Base-by-base conservation (phyloP, 768 basidiomycete species). In the Phallus indusiatus region DNA sequence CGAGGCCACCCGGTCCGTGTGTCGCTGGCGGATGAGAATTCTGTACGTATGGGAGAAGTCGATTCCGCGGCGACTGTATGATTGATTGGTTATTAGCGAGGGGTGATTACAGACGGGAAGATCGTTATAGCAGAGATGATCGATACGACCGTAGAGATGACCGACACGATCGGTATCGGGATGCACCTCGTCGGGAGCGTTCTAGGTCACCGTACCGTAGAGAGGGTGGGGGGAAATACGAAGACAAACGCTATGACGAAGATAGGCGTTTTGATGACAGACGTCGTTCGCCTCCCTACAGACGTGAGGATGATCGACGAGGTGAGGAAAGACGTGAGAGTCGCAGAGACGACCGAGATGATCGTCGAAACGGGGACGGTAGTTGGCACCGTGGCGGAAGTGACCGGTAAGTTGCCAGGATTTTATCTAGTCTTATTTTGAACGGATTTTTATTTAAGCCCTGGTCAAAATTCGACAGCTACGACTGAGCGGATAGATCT, bases 251-350 rank as follows among this genome's bases (percentile, higher is more conserved):
- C 67, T 22, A 56, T 56, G 55, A 57, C 47, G 56, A 57, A 4
- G 33, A 48, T 4, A 47, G 56, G 36, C 42, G 54, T 75, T 84
- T 77, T 85, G 88, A 81, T 88, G 86, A 42, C 42, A 42, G 42
- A 42, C 42, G 42, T 42, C 42, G 42, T 76, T 84, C 88, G 70
- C 84, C 87, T 65, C 79, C 83, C 61, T 80, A 77, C 80, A 86
- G 88, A 80, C 86, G 90, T 67, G 76, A 76, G 74, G 87, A 90
- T 78, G 87, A 90, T 75, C 83, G 79, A 81, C 85, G 86, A 80
- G 81, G 86, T 83, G 89, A 90, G 82, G 86, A 89, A 73, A 84
- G 89, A 73, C 85, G 89, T 74, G 87, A 86, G 68, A 83, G 82
- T 68, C 82, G 78, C 65, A 74, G 84, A 82, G 86, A 88, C 83